These are phyloP conservation scores for Volvariella volvacea DNA, from an alignment of 1,284 basidiomycete species.

Conservation along the genomic window DNA sequence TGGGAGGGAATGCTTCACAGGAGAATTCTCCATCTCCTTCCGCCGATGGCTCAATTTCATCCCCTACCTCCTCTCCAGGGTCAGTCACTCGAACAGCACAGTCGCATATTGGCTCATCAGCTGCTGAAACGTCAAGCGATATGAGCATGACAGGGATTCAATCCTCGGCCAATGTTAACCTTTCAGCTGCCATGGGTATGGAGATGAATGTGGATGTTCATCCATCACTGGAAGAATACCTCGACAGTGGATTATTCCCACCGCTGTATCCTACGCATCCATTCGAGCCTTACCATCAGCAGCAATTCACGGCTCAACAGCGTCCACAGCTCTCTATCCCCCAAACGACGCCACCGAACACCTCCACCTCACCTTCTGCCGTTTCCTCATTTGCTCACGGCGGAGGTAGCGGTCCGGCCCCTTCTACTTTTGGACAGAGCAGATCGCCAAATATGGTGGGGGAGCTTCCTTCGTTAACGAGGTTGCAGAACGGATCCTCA, in stretches of 20 bases:
- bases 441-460: too few species aligned
- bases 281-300: background rate
- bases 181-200: background rate
- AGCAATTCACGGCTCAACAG: background rate
- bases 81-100: background rate
- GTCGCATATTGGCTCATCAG: too few species aligned
- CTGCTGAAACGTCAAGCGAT: background rate
- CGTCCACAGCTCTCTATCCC: background rate
- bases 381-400: too few species aligned
- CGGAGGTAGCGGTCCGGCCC: too few species aligned
- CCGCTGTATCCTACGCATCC: background rate
- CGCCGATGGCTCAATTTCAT: slow-evolving; percentile 7
- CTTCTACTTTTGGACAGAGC: too few species aligned
- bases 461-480: background rate
- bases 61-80: slow-evolving; percentile 7
- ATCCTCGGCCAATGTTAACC: background rate
- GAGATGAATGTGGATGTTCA: slow-evolving; percentile 15
- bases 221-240: slow-evolving; percentile 23
- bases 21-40: slow-evolving; percentile 13
- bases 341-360: background rate
- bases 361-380: background rate
- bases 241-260: slow-evolving; percentile 11
- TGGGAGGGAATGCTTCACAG: background rate
- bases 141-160: background rate
- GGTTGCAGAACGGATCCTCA: background rate